phyloP scores from a whole-genome alignment of 305 asterid genomes.

The Fraxinus xanthoxyloides region DNA sequence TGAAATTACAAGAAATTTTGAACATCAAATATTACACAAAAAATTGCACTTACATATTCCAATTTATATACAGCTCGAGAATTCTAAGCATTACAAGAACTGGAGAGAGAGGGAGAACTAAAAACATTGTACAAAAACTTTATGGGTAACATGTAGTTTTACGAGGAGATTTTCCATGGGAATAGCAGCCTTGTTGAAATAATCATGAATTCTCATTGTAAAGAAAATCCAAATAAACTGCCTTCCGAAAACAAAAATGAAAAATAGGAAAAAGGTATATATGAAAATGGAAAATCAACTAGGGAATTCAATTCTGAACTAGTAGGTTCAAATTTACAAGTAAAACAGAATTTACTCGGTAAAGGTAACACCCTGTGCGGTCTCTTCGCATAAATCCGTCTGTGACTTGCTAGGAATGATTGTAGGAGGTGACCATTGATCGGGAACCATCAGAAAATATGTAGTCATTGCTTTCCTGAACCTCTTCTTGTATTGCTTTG shows the following conservation, averaged over 20 bases:
- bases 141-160: neutral
- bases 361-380: neutral
- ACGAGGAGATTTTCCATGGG: neutral
- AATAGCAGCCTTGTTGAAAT: neutral
- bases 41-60: neutral
- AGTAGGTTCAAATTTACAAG: neutral
- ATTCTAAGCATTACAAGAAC: neutral
- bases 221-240: neutral
- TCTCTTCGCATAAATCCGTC: neutral
- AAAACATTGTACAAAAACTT: neutral
- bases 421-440: conserved; percentile 25
- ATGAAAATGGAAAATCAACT: neutral
- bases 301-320: neutral
- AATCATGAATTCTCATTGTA: neutral
- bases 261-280: neutral
- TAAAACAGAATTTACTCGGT: neutral
- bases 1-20: neutral
- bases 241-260: neutral
- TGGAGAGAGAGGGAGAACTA: too few species aligned
- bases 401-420: neutral
- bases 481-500: conserved; percentile 67
- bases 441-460: conserved; percentile 72
- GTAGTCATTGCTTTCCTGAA: conserved; percentile 76
- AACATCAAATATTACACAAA: neutral
- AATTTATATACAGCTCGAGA: neutral